A percentile compares a stretch with the other conserved stretches of the same genome.
Conservation (phyloP, 2,329 filamentous ascomycete genomes). For the Trichoderma sp. region DNA sequence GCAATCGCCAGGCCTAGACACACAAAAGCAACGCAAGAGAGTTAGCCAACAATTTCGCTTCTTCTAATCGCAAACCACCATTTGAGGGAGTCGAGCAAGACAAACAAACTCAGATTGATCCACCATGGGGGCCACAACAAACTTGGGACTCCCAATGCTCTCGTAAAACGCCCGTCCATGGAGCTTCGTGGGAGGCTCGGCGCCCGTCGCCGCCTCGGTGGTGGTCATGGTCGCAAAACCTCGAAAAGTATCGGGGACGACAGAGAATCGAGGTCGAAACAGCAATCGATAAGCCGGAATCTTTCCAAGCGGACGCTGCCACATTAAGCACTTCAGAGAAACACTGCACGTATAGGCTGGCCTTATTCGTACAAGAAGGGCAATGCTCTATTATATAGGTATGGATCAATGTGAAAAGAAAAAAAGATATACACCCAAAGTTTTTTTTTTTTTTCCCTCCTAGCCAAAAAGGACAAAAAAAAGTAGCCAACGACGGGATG, state of each 20-base stretch:
- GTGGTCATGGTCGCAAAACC: conserved; percentile 39
- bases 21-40: not conserved
- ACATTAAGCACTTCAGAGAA: conserved; percentile 13
- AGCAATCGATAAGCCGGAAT: conserved; percentile 12
- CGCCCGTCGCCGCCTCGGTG: conserved; percentile 28
- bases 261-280: conserved; percentile 4
- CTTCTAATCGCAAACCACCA: not conserved
- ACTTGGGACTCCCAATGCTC: conserved; percentile 88
- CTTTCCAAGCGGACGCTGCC: not conserved
- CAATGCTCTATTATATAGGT: not conserved
- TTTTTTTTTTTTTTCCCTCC: not conserved
- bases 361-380: not conserved
- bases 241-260: conserved; percentile 22
- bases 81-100: conserved; percentile 27
- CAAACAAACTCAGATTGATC: conserved; percentile 96
- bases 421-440: not conserved
- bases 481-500: not conserved
- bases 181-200: conserved; percentile 56
- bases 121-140: conserved; percentile 94
- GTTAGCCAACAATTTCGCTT: conserved; percentile 17
- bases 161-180: conserved; percentile 90
- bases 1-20: conserved; percentile 86
- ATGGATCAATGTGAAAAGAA: not conserved
- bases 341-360: not conserved
- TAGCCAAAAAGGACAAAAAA: not conserved